phyloP scores from a whole-genome alignment of 2,329 filamentous ascomycete genomes.

The Scedosporium aurantiacum region DNA sequence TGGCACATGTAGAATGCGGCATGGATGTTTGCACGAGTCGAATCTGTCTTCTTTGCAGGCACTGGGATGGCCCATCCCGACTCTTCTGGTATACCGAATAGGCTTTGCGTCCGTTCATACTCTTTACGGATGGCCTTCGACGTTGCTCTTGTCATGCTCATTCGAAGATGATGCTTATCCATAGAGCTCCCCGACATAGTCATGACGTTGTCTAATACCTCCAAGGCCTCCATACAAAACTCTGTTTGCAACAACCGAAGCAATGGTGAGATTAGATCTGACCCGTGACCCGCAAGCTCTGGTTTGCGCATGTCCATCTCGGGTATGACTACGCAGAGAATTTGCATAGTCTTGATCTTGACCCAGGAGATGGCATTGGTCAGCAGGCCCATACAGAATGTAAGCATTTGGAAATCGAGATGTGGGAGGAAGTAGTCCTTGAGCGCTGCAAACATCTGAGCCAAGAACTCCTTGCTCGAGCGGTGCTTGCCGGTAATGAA shows the following conservation, averaged over 20 bases:
- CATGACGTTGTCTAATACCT: slow-evolving; percentile 91
- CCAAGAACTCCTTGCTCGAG: slow-evolving; percentile 63
- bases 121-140: slow-evolving; percentile 83
- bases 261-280: slow-evolving; percentile 88
- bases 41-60: slow-evolving; percentile 78
- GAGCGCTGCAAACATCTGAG: slow-evolving; percentile 62
- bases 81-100: slow-evolving; percentile 93
- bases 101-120: slow-evolving; percentile 83
- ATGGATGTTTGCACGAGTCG: slow-evolving; percentile 84
- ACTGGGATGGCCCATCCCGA: slow-evolving; percentile 94
- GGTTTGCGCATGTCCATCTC: slow-evolving; percentile 88
- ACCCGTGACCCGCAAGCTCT: slow-evolving; percentile 81
- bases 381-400: slow-evolving; percentile 81
- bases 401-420: slow-evolving; percentile 73
- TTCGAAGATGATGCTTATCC: slow-evolving; percentile 87
- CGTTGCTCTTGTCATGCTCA: slow-evolving; percentile 92
- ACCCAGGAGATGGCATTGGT: slow-evolving; percentile 86
- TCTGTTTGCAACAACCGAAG: slow-evolving; percentile 84
- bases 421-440: slow-evolving; percentile 69
- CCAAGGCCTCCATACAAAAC: slow-evolving; percentile 82
- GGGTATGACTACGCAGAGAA: slow-evolving; percentile 74
- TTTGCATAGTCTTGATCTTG: slow-evolving; percentile 84
- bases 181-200: slow-evolving; percentile 84
- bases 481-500: slow-evolving; percentile 59
- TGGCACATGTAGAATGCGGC: slow-evolving; percentile 93